These are phyloP conservation scores for Talaromyces sp. DNA, from an alignment of 2,329 filamentous ascomycete genomes.

Conservation along the genomic window DNA sequence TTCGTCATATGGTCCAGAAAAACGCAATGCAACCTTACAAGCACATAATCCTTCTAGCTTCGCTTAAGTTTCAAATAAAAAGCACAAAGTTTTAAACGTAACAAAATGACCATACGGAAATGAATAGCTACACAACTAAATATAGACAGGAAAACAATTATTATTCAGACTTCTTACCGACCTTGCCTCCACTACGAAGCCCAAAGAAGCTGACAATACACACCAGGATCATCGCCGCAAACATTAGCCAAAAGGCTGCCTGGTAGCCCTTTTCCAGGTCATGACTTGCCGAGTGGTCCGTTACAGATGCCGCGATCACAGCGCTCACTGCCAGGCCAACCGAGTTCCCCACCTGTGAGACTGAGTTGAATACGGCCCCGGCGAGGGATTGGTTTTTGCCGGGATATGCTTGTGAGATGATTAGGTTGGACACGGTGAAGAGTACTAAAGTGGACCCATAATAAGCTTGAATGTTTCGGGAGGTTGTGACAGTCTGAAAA, in stretches of 20 bases:
- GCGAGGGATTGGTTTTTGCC: constrained; percentile 52
- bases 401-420: constrained; percentile 51
- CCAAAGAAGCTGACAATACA: constrained; percentile 37
- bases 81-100: too few relatives aligned
- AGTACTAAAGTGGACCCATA: constrained; percentile 29
- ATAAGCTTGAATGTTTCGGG: not conserved
- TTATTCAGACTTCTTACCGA: constrained; percentile 30
- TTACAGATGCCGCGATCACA: constrained; percentile 39
- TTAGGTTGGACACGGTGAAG: constrained; percentile 51
- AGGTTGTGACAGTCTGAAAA: not conserved
- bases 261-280: constrained; percentile 47
- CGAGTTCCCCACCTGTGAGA: constrained; percentile 50
- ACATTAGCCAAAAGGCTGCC: constrained; percentile 50
- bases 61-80: too few relatives aligned
- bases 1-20: too few relatives aligned
- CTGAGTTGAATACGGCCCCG: constrained; percentile 57
- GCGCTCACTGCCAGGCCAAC: constrained; percentile 48
- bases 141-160: too few relatives aligned
- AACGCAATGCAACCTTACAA: not conserved
- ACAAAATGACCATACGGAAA: too few relatives aligned
- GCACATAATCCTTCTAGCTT: not conserved
- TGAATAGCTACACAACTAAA: too few relatives aligned
- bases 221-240: constrained; percentile 39
- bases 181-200: constrained; percentile 41
- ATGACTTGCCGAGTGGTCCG: constrained; percentile 22